phyloP scores from a whole-genome alignment of 2,329 filamentous ascomycete genomes.

The Aschersonia sp. region DNA sequence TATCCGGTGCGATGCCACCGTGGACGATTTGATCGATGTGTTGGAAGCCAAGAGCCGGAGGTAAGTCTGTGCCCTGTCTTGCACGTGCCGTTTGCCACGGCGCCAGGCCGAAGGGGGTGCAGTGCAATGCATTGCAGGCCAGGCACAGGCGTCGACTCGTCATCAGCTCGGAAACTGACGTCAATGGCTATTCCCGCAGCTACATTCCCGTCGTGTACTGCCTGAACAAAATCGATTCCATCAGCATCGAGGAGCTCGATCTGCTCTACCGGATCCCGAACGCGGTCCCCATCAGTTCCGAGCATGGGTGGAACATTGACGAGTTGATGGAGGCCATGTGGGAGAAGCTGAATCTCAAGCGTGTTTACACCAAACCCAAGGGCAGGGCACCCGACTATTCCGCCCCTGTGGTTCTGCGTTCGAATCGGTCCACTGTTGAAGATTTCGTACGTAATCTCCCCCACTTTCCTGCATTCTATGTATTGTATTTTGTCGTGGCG shows the following conservation, averaged over 20 bases:
- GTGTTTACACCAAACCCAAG: constrained; percentile 97
- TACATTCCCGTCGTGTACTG: constrained; percentile 99
- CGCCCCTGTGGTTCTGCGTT: constrained; percentile 75
- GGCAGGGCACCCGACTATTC: constrained; percentile 87
- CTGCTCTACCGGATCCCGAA: constrained; percentile 93
- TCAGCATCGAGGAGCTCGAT: constrained; percentile 95
- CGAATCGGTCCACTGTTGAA: constrained; percentile 75
- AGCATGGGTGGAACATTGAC: constrained; percentile 96
- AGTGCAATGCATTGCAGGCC: neutral
- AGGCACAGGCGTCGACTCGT: no score
- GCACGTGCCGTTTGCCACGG: neutral
- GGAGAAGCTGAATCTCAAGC: constrained; percentile 83
- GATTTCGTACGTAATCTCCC: constrained; percentile 64
- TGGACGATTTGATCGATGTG: constrained; percentile 93
- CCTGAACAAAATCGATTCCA: constrained; percentile 97
- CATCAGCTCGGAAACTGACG: no score
- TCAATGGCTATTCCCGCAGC: constrained; percentile 23
- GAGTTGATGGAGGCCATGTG: constrained; percentile 97
- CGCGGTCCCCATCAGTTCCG: constrained; percentile 90
- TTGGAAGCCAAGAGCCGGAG: constrained; percentile 79
- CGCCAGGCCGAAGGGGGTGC: neutral
- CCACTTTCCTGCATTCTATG: neutral
- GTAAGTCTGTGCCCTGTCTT: constrained; percentile 9
- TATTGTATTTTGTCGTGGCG: no score
- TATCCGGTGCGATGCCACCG: constrained; percentile 92